These are phyloP conservation scores for Phytophthora cajani DNA, from an alignment of 352 stramenopile genomes.

Conservation along the genomic window DNA sequence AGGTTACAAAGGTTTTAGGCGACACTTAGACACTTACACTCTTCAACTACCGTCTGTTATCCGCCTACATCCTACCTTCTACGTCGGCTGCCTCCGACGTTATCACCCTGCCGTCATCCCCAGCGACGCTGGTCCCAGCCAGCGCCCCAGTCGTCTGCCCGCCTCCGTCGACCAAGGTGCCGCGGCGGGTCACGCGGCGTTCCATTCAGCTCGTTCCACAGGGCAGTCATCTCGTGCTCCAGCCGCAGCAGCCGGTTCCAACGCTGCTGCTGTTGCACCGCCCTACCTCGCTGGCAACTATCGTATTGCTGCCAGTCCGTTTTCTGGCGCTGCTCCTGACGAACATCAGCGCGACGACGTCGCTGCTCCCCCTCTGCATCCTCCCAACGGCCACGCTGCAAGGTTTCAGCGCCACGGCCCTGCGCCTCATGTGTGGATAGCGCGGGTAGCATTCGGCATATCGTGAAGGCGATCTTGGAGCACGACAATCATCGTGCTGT, in stretches of 20 bases:
- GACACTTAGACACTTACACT: slow-evolving; percentile 21
- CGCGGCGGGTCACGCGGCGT: not conserved
- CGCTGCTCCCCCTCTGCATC: not conserved
- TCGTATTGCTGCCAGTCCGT: no score
- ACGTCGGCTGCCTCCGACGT: slow-evolving; percentile 16
- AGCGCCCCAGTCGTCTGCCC: not conserved
- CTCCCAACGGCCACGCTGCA: not conserved
- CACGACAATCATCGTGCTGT: not conserved
- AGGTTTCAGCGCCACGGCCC: not conserved
- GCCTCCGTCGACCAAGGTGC: not conserved
- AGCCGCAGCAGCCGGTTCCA: not conserved
- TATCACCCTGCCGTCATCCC: slow-evolving; percentile 10
- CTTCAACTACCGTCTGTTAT: slow-evolving; percentile 22
- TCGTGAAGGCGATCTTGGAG: not conserved
- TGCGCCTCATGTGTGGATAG: slow-evolving; percentile 3
- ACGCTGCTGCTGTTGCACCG: not conserved
- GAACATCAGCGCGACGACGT: not conserved
- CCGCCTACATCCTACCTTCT: slow-evolving; percentile 25
- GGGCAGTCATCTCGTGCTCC: slow-evolving; percentile 3
- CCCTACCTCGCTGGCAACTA: no score
- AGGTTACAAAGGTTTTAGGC: not conserved
- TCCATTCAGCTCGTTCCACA: not conserved
- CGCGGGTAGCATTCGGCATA: slow-evolving; percentile 6
- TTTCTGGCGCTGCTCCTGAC: not conserved
- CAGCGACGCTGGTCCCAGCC: not conserved